These are phyloP conservation scores for Xylaria castorea DNA, from an alignment of 495 filamentous ascomycete species.

Conservation along the genomic window DNA sequence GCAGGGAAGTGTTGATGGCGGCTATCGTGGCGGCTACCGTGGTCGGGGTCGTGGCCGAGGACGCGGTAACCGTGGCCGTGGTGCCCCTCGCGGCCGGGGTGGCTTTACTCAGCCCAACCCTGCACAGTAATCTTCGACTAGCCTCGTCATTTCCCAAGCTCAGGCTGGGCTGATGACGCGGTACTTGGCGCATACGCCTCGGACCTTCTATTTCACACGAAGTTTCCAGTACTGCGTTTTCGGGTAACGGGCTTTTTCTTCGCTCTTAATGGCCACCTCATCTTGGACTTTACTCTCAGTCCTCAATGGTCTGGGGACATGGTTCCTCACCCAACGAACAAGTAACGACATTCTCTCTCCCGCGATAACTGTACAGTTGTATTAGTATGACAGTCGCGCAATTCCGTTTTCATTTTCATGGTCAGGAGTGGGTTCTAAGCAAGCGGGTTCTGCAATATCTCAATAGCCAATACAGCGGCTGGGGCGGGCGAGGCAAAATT, in stretches of 20 bases:
- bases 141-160: background rate
- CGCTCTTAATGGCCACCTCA: background rate
- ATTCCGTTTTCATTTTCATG: slow-evolving; percentile 35
- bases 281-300: background rate
- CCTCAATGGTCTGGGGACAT: background rate
- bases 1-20: slow-evolving; percentile 91
- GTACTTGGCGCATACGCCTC: background rate
- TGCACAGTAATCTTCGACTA: background rate
- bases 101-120: slow-evolving; percentile 33
- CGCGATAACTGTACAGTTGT: slow-evolving; percentile 31
- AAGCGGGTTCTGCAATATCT: slow-evolving; percentile 38
- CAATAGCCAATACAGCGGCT: slow-evolving; percentile 31
- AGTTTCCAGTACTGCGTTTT: background rate
- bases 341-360: slow-evolving; percentile 1
- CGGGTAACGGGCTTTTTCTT: background rate
- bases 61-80: slow-evolving; percentile 52
- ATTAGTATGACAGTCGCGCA: slow-evolving; percentile 38
- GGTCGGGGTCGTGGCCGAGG: slow-evolving; percentile 74
- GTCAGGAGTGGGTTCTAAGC: slow-evolving; percentile 38
- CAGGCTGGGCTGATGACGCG: background rate
- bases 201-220: background rate
- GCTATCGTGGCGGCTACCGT: slow-evolving; percentile 75
- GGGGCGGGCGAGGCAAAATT: slow-evolving; percentile 39
- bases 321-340: background rate
- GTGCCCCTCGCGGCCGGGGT: slow-evolving; percentile 52